Evolutionary conservation across 441 rosid species (phyloP).

Genomic region (Brassica hybrid): DNA sequence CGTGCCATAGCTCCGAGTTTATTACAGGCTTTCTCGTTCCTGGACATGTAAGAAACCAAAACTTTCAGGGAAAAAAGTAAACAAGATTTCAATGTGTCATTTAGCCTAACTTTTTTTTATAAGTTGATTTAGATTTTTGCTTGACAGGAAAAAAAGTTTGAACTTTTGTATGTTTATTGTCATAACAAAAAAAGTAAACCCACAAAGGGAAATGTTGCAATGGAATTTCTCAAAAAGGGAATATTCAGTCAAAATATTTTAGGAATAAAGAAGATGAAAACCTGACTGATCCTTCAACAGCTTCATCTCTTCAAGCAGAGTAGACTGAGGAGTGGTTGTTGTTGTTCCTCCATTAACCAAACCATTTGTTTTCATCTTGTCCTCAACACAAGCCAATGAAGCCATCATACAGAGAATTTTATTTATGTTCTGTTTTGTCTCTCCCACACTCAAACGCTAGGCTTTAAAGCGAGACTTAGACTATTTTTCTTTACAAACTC

Average conservation of each 20-base stretch:
- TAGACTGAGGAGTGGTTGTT: constrained; percentile 38
- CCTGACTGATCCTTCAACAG: constrained; percentile 88
- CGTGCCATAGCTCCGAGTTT: constrained; percentile 95
- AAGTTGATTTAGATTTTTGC: background rate
- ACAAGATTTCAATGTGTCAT: background rate
- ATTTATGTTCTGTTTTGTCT: background rate
- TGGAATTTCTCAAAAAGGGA: background rate
- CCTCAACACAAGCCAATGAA: constrained; percentile 59
- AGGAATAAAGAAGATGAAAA: constrained; percentile 45
- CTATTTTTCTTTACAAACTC: background rate
- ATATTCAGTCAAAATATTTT: background rate
- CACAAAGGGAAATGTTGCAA: background rate
- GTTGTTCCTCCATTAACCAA: constrained; percentile 44
- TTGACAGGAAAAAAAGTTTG: background rate
- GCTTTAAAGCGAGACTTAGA: constrained; percentile 8
- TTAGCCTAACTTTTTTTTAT: too few species aligned
- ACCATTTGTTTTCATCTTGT: constrained; percentile 58
- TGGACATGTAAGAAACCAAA: constrained; percentile 19
- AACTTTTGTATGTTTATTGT: constrained; percentile 11
- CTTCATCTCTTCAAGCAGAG: constrained; percentile 88
- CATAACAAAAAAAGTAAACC: constrained; percentile 1
- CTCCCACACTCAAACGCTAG: constrained; percentile 29
- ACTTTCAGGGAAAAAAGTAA: background rate
- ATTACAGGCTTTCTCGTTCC: constrained; percentile 70
- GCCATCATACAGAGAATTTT: constrained; percentile 46